Conservation (phyloP, 2,329 filamentous ascomycete species). For the Ascochyta fabae region DNA sequence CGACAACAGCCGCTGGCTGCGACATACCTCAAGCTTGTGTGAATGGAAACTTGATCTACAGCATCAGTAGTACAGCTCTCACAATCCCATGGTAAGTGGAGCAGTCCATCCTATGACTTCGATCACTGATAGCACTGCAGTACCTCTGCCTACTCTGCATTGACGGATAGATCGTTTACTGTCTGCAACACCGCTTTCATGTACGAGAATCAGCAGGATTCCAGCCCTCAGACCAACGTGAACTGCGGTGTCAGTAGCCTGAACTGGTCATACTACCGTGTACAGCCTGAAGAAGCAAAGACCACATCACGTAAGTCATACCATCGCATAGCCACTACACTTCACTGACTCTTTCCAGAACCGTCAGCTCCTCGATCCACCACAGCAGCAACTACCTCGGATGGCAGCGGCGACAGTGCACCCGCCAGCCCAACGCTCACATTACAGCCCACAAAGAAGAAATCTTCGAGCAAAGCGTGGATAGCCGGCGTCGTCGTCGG, state of each 20-base stretch:
- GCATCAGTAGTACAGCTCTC: constrained; percentile 10
- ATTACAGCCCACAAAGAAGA: constrained; percentile 1
- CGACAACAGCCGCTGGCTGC: constrained; percentile 28
- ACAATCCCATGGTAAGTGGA: constrained; percentile 21
- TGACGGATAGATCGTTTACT: constrained; percentile 22
- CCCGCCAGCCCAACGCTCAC: background rate
- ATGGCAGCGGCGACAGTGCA: background rate
- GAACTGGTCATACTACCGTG: constrained; percentile 35
- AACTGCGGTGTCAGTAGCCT: constrained; percentile 29
- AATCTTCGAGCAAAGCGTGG: constrained; percentile 34
- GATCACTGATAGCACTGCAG: constrained; percentile 6
- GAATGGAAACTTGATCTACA: constrained; percentile 31
- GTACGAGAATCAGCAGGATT: constrained; percentile 32
- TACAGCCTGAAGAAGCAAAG: constrained; percentile 20
- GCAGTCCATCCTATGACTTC: background rate
- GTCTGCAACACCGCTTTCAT: constrained; percentile 37
- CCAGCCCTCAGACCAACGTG: constrained; percentile 31
- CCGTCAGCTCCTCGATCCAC: constrained; percentile 5
- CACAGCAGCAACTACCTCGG: background rate
- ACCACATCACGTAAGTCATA: constrained; percentile 15
- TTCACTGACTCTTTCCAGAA: background rate
- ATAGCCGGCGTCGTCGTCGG: constrained; percentile 40
- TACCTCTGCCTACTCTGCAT: constrained; percentile 23
- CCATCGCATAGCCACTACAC: background rate
- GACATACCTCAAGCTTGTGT: constrained; percentile 29